Evolutionary conservation across 352 stramenopile genomes (phyloP).

Genomic region (Phytophthora ramorum): DNA sequence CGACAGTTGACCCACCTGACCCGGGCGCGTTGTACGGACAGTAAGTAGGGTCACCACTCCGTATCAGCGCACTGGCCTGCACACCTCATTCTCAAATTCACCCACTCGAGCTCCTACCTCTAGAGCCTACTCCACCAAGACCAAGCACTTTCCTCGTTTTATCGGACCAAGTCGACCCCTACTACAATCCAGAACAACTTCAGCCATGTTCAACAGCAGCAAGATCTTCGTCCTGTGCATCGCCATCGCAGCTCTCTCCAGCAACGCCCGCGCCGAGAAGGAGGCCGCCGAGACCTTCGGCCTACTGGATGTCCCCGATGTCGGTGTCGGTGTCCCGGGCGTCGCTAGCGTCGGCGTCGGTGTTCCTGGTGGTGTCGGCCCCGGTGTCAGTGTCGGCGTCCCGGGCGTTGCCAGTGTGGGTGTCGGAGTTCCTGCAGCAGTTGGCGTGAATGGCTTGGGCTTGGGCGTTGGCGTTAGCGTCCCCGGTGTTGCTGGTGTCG

Average conservation of each 20-base stretch:
- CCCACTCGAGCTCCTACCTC: conserved; percentile 3
- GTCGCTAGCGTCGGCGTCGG: too few species aligned
- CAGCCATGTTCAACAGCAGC: conserved; percentile 16
- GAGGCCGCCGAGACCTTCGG: conserved; percentile 13
- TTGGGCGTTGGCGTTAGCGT: neutral
- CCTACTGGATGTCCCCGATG: conserved; percentile 5
- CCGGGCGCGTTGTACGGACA: too few species aligned
- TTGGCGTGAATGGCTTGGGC: conserved; percentile 1
- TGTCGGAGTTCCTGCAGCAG: conserved; percentile 2
- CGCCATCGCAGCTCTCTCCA: conserved; percentile 5
- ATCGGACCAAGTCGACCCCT: too few species aligned
- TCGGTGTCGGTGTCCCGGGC: conserved; percentile 11
- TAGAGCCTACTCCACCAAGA: conserved; percentile 6
- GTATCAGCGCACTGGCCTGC: too few species aligned
- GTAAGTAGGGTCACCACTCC: too few species aligned
- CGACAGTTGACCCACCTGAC: too few species aligned
- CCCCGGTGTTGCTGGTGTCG: too few species aligned
- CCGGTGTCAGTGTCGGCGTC: too few species aligned
- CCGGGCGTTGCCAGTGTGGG: conserved; percentile 7
- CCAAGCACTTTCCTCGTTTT: neutral
- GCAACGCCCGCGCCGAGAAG: neutral
- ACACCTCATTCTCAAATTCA: conserved; percentile 11
- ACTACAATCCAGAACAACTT: conserved; percentile 2
- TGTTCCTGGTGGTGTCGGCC: too few species aligned
- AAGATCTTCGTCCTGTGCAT: conserved; percentile 17